These are phyloP conservation scores for Rhynchospora tenuis DNA, from an alignment of 176 grass and related monocot species.

Conservation along the genomic window DNA sequence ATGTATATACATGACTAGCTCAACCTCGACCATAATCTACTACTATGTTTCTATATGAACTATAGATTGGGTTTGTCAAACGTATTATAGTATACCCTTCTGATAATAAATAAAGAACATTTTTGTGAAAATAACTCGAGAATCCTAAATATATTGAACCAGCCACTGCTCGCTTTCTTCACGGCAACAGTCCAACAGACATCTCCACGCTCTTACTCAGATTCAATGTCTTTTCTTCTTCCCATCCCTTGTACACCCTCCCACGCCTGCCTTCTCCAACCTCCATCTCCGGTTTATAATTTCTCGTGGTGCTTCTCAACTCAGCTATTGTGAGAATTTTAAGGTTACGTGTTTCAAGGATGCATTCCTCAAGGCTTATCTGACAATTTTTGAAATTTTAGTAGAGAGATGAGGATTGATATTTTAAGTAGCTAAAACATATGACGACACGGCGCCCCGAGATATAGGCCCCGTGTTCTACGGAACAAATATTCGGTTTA, in stretches of 20 bases:
- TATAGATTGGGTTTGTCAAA: too few relatives aligned
- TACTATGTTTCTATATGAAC: too few relatives aligned
- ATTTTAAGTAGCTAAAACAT: too few relatives aligned
- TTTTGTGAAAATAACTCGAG: background rate
- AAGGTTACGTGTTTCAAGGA: conserved; percentile 54
- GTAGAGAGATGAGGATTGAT: too few relatives aligned
- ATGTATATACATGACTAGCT: conserved; percentile 34
- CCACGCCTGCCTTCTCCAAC: conserved; percentile 74
- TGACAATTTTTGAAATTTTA: too few relatives aligned
- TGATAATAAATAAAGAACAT: background rate
- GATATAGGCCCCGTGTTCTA: too few relatives aligned
- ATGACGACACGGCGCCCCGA: too few relatives aligned
- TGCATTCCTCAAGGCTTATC: conserved; percentile 19
- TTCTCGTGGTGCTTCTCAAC: conserved; percentile 44
- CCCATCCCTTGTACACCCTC: conserved; percentile 79
- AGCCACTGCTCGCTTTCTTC: conserved; percentile 85
- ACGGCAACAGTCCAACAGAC: conserved; percentile 48
- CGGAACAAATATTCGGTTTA: too few relatives aligned
- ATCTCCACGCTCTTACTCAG: conserved; percentile 26
- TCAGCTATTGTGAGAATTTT: conserved; percentile 54
- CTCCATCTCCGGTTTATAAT: conserved; percentile 47
- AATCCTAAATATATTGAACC: too few relatives aligned
- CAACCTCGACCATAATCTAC: too few relatives aligned
- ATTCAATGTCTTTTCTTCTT: conserved; percentile 65
- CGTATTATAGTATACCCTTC: background rate